A percentile compares a stretch with the other conserved stretches of the same genome.
These are phyloP conservation scores for Colletotrichum sp. DNA, from an alignment of 2,329 filamentous ascomycete genomes.

Conservation along the genomic window DNA sequence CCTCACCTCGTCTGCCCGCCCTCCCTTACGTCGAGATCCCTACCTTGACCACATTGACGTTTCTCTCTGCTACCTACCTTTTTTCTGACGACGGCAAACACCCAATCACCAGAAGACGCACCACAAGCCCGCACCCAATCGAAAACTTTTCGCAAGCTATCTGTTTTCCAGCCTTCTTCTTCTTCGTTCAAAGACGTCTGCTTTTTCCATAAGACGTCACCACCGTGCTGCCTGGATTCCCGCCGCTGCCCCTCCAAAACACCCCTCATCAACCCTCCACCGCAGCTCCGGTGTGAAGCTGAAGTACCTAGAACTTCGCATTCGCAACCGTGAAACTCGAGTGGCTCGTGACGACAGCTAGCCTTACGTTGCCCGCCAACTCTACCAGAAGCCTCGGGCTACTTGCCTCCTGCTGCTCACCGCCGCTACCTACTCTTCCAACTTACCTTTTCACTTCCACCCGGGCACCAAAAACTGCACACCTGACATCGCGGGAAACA, in stretches of 20 bases:
- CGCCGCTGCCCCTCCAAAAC: slow-evolving; percentile 4
- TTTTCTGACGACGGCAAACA: not conserved
- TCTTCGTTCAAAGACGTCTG: not conserved
- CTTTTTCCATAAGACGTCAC: slow-evolving; percentile 8
- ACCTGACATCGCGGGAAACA: not conserved
- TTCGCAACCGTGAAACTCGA: slow-evolving; percentile 15
- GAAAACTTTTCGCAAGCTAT: not conserved
- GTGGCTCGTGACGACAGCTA: not conserved
- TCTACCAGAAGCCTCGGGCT: not conserved
- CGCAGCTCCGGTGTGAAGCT: slow-evolving; percentile 1
- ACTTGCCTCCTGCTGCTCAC: not conserved
- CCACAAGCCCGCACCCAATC: not conserved
- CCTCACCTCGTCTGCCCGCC: not conserved
- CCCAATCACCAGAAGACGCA: not conserved
- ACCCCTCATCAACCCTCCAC: slow-evolving; percentile 10
- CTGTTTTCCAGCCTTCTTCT: not conserved
- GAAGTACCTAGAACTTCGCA: slow-evolving; percentile 5
- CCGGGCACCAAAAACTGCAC: not conserved
- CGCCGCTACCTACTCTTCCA: not conserved
- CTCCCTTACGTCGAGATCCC: not conserved
- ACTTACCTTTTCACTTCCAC: not conserved
- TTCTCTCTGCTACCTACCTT: not conserved
- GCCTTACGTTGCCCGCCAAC: not conserved
- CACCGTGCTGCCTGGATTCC: slow-evolving; percentile 7
- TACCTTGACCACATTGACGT: not conserved